Evolutionary conservation across 1,139 yeast species (phyloP), one percentile per base, ranked within the genome.

Genomic region (Debaryomyces fabryi): DNA sequence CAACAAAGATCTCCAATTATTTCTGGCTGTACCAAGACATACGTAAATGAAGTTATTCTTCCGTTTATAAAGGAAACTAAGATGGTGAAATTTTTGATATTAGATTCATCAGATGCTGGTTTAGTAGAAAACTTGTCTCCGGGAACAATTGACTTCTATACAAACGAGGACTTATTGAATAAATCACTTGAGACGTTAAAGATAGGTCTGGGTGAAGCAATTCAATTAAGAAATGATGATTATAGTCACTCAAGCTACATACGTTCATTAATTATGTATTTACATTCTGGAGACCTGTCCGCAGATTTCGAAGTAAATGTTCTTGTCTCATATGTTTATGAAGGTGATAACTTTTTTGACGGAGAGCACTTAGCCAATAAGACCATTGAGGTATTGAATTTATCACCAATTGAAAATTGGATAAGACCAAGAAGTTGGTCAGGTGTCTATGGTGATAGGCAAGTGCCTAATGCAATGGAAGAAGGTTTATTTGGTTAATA

Each of bases 1-100:
- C 97, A 91, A 60, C 90, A 90, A 58, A 71, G 98, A 44, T 81
- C 97, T 0, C 98, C 99, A 0, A 76, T 91, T 2, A 72, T 92
- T 13, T 87, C 95, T 0, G 85, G 86, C 0, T 82, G 74, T 53
- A 72, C 79, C 24, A 65, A 68, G 32, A 67, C 68, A 24, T 88
- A 85, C 59, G 76, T 86, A 6, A 54, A 65, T 2, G 76, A 82
- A n/a, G 72, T 85, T 9, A 59, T 88, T 3, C 47, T 71, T 6
- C 85, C 86, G 2, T 76, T 84, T 42, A 64, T 85, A 8, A 50
- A 58, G 10, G 62, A 67, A 13, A 60, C 62, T 20, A 57, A 64
- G 2, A 81, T 87, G 50, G 53, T 65, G 1, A 72, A 75, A 12
- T 71, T 89, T 0, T 51, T 88, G 1, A 64, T 90, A 3, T 63